A percentile compares a stretch with the other conserved stretches of the same genome.
These are phyloP conservation scores for Russula sp. DNA, from an alignment of 768 basidiomycete genomes.

Conservation along the genomic window DNA sequence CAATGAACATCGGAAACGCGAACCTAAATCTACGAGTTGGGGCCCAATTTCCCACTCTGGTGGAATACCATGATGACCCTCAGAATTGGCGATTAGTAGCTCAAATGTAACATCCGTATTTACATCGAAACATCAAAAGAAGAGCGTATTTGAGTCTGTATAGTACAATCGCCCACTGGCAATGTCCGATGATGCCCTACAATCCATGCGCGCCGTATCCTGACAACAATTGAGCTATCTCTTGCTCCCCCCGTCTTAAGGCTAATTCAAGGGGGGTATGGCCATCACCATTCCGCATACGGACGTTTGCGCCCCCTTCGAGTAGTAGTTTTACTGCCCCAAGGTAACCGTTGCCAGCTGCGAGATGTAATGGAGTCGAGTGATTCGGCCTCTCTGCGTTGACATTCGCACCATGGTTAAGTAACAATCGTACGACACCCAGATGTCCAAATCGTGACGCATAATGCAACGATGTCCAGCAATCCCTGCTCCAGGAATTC, in stretches of 20 bases:
- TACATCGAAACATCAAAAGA: too few species aligned
- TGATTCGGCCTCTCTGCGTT: neutral
- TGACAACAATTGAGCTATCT: neutral
- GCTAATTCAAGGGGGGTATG: neutral
- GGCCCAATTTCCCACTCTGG: too few species aligned
- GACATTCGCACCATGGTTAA: constrained; percentile 1
- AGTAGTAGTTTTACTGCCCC: neutral
- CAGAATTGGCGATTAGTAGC: too few species aligned
- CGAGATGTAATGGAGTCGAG: constrained; percentile 4
- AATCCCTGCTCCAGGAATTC: neutral
- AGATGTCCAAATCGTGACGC: neutral
- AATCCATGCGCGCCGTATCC: too few species aligned
- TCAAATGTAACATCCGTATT: too few species aligned
- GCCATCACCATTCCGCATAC: neutral
- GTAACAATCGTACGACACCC: neutral
- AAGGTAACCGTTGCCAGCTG: neutral
- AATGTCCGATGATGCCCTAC: too few species aligned
- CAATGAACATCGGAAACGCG: too few species aligned
- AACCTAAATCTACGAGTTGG: too few species aligned
- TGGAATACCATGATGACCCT: too few species aligned
- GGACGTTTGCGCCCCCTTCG: neutral
- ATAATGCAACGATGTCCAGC: constrained; percentile 4
- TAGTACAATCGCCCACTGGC: too few species aligned
- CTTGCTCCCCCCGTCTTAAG: neutral
- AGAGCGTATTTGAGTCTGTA: too few species aligned